Evolutionary conservation across 805 yeast genomes (phyloP), one percentile per base, ranked within the genome.

Genomic region (Komagataella kurtzmanii): DNA sequence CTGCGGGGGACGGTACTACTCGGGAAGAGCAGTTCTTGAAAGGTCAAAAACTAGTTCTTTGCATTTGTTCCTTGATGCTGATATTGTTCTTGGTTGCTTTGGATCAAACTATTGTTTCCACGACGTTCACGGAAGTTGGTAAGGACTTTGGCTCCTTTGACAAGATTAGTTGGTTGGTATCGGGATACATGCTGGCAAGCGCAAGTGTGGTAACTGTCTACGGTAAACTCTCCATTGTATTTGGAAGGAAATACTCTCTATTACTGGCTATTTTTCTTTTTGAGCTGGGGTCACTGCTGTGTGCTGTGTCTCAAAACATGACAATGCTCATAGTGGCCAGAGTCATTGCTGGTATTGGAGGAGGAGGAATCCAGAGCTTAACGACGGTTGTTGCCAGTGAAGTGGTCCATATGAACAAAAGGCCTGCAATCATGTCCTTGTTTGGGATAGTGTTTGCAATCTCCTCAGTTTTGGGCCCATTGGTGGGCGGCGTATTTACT

Each of bases 321-420:
- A 67, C 73, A 51, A 75, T 77, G 72, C 63, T 85, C 48, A 81
- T 85, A 54, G 88, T 81, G 3, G 90, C 88, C 1, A 72, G 95
- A 58, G 82, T 79, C 6, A 66, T 85, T 18, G 79, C 80, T 51
- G 93, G 93, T 50, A 60, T 80, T 40, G 91, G 90, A 14, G 88
- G 82, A 7, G 83, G 86, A 44, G 85, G 85, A 23, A 73, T 83
- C 49, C 81, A 77, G 57, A 69, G 81, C 1, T 65, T 81, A 63
- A 76, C 74, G 3, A 71, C 76, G 54, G 76, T 83, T 30, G 76
- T 84, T 24, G 67, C 76, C 8, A 72, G 85, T 2, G 87, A 82
- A 57, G 62, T 74, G 3, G 76, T 77, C 3, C 78, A 83, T 0
- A 58, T 72, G 8, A 54, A 57, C 18, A 67, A 62, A 52, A 63